These are phyloP conservation scores for Cercophora sp. DNA, from an alignment of 495 filamentous ascomycete species.

Conservation along the genomic window DNA sequence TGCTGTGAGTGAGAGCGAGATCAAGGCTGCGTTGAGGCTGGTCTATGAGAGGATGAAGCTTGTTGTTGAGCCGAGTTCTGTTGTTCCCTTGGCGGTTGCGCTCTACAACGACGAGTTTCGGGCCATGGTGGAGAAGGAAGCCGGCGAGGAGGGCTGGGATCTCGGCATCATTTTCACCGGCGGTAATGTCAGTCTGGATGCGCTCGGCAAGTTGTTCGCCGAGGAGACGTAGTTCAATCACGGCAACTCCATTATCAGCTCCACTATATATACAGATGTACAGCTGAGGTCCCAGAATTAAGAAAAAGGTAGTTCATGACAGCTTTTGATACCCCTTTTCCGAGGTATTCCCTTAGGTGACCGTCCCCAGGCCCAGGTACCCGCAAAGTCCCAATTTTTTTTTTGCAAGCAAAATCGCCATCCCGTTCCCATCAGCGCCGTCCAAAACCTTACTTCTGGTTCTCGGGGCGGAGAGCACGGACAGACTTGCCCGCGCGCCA, in stretches of 20 bases:
- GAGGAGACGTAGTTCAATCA: too few species aligned
- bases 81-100: constrained; percentile 76
- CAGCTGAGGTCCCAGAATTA: constrained; percentile 18
- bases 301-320: constrained; percentile 13
- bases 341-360: constrained; percentile 20
- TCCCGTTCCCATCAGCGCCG: constrained; percentile 10
- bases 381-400: constrained; percentile 11
- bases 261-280: constrained; percentile 22
- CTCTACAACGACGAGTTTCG: constrained; percentile 85
- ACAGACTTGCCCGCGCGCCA: constrained; percentile 98
- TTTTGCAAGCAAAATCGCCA: constrained; percentile 15
- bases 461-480: constrained; percentile 81
- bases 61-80: constrained; percentile 85
- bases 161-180: constrained; percentile 83
- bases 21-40: constrained; percentile 69
- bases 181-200: constrained; percentile 85
- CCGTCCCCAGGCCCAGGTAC: constrained; percentile 1
- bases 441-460: constrained; percentile 65
- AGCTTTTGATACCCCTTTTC: constrained; percentile 20
- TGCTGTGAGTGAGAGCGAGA: constrained; percentile 77
- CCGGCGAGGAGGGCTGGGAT: constrained; percentile 75
- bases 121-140: constrained; percentile 62
- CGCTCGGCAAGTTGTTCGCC: constrained; percentile 60
- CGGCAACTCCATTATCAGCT: constrained; percentile 15
- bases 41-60: constrained; percentile 90